Evolutionary conservation across 768 basidiomycete species (phyloP).

Genomic region (Leccinum incarnatum): DNA sequence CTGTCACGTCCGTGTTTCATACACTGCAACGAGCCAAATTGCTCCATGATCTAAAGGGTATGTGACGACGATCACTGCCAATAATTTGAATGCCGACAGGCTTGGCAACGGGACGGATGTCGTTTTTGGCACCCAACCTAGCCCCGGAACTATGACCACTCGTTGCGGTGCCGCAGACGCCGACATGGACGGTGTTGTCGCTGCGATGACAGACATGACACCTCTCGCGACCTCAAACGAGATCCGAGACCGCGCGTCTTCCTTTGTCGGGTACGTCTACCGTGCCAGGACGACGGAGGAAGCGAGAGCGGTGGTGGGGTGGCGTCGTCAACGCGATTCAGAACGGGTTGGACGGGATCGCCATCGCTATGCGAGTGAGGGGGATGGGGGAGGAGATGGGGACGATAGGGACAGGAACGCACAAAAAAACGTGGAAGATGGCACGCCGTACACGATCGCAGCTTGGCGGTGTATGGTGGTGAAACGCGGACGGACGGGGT

Average conservation of each 20-base stretch:
- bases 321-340: neutral
- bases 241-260: constrained; percentile 70
- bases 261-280: constrained; percentile 66
- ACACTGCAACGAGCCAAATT: neutral
- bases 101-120: neutral
- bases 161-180: neutral
- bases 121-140: neutral
- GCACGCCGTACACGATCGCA: constrained; percentile 58
- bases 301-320: constrained; percentile 42
- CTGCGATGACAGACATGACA: neutral
- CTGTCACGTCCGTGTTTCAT: neutral
- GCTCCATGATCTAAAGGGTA: neutral
- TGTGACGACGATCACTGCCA: neutral
- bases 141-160: neutral
- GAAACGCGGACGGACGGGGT: constrained; percentile 60
- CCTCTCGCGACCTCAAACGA: constrained; percentile 59
- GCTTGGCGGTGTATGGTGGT: constrained; percentile 80
- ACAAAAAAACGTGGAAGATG: neutral
- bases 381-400: neutral
- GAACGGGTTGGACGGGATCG: neutral
- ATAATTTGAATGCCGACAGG: neutral
- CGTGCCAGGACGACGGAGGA: constrained; percentile 49
- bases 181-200: neutral
- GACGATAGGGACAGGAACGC: neutral
- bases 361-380: neutral